Evolutionary conservation across 2,329 filamentous ascomycete species (phyloP).

Genomic region (Fusarium marasasianum): DNA sequence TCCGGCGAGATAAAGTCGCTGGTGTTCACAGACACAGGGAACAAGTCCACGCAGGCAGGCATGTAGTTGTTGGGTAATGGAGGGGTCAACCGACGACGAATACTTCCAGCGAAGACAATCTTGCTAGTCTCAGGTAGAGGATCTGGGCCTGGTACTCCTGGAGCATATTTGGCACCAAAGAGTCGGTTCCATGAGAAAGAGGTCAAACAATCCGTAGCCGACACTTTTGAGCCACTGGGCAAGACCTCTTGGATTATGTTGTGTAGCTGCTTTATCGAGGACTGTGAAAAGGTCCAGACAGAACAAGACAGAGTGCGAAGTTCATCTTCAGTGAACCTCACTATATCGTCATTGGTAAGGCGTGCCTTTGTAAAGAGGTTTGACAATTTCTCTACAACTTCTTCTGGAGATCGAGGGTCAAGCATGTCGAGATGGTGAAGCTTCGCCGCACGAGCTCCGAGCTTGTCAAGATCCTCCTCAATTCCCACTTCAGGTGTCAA

Average conservation of each 20-base stretch:
- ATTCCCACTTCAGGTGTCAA: not conserved
- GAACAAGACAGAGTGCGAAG: not conserved
- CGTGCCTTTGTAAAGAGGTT: conserved; percentile 7
- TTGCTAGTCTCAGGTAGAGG: not conserved
- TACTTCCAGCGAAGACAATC: conserved; percentile 4
- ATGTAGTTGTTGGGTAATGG: not conserved
- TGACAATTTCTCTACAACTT: not conserved
- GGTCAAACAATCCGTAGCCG: conserved; percentile 4
- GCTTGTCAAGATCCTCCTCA: conserved; percentile 3
- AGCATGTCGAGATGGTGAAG: not conserved
- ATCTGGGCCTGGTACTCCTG: not conserved
- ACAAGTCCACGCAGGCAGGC: conserved; percentile 4
- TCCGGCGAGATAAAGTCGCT: not conserved
- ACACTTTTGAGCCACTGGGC: not conserved
- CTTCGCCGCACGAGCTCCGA: not conserved
- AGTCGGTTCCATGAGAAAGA: conserved; percentile 5
- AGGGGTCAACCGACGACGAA: conserved; percentile 5
- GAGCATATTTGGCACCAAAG: not conserved
- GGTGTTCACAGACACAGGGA: not conserved
- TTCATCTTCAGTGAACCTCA: not conserved
- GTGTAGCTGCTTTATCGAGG: not conserved
- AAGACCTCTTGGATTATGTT: not conserved
- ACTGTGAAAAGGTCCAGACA: conserved; percentile 3
- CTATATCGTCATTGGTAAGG: not conserved
- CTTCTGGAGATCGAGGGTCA: not conserved